Base-by-base conservation (phyloP, 1,284 basidiomycete genomes). In the Phlebopus sp. region DNA sequence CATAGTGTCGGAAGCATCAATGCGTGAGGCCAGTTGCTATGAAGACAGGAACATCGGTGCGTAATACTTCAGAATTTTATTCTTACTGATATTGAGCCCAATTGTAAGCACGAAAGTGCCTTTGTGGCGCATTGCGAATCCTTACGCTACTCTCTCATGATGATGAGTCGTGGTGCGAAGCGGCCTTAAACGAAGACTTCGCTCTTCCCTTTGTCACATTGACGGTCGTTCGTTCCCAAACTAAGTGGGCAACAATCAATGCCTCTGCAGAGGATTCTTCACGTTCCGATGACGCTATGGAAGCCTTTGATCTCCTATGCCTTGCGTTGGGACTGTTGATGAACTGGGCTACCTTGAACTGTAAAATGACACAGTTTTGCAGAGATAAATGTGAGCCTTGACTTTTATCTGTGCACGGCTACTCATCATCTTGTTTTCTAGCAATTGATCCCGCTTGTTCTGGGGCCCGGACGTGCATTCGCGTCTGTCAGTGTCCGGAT, bases 121-220 rank as follows among this genome's bases (percentile, higher is more conserved):
- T 79, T 27, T 81, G 84, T 46, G 71, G 75, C 2, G 67, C 74
- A 3, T 70, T 88, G 3, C 79, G 85, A 1, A 76, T 86, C 5
- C 74, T 89, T 27, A 81, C 89, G 47, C 84, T 79, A 46, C 66
- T 88, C 10, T 84, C 85, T 0, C 84, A 88, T 54, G 74, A 74
- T 18, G 76, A 81, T 55, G 57, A 66, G 21, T 55, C 57, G 11
- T 88, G 85, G 84, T 77, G 76, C 37, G 55, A 60, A 31, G 71
- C 71, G 25, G 61, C 86, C 10, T 55, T 78, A 2, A 64, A 72
- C 8, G 67, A 74, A 29, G 63, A 72, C 2, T 62, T 64, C 44
- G 69, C 75, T 2, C 60, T 85, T 21, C 65, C 71, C 3, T 73
- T 76, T 15, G 58, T 81, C 18, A 51, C 81, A 47, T 68, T 77